A percentile compares a stretch with the other conserved stretches of the same genome.
Evolutionary conservation across 106 monocot species (phyloP).

Genomic region (Dactylorhiza incarnata): DNA sequence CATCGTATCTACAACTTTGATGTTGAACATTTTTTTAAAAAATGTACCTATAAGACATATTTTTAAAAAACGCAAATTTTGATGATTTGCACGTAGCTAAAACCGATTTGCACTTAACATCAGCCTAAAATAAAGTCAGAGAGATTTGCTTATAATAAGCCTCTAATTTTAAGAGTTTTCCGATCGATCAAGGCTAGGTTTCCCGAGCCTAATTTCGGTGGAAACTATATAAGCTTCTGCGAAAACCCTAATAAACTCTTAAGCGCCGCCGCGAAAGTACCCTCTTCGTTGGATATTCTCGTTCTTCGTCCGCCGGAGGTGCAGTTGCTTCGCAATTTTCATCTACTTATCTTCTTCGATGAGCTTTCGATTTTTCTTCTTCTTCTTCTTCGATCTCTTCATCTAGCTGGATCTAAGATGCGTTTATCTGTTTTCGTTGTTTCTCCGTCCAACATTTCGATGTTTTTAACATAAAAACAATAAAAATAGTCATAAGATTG

Average conservation of each 20-base stretch:
- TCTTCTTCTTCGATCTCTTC: no score
- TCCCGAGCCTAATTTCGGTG: background rate
- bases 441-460: background rate
- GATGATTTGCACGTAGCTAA: no score
- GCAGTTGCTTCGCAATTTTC: background rate
- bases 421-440: background rate
- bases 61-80: no score
- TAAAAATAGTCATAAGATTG: background rate
- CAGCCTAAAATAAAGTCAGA: no score
- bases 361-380: background rate
- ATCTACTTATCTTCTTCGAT: background rate
- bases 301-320: background rate
- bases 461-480: background rate
- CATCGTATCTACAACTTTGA: no score
- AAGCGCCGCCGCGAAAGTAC: background rate
- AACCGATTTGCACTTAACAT: no score
- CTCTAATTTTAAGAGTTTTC: no score
- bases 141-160: no score
- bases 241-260: background rate
- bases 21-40: no score
- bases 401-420: background rate
- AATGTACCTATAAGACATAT: no score
- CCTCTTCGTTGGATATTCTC: background rate
- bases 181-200: no score
- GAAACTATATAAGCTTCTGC: background rate